Evolutionary conservation across 1,284 basidiomycete species (phyloP), one percentile per base, ranked within the genome.

Genomic region (Pseudozyma hubeiensis): DNA sequence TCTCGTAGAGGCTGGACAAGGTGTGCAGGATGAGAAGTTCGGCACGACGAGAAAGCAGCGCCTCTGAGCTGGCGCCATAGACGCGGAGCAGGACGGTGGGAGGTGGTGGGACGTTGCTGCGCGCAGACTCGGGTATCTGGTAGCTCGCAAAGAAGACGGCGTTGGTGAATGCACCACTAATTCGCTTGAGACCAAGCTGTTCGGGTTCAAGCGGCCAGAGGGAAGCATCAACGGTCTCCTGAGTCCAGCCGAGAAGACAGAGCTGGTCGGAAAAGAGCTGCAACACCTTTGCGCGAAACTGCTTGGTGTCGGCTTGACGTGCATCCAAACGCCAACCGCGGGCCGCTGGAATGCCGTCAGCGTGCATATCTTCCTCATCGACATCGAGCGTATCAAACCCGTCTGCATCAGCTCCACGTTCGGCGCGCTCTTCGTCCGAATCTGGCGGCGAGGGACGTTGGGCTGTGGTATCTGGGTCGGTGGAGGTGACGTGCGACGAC

Each of bases 71-170:
- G 30, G 58, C 57, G n/a, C 82, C 82, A 33, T 84, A 84, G 49
- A 84, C 79, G 11, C 82, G 77, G 39, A 84, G 69, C 8, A 84
- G 68, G 16, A 84, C 71, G 6, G 81, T 83, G 1, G 80, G 78
- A 7, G 80, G 80, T 17, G 55, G 35, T 17, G 47, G 7, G 19
- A 30, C 2, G 5, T n/a, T n/a, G 7, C 1, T 14, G 16, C 39
- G 35, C 19, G 63, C 41, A 8, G 50, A 13, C 5, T 54, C 53
- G 13, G 53, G 10, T 3, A 52, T 43, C 4, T 65, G 47, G 52
- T 83, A 83, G 56, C 77, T 75, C 10, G 81, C 82, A 48, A 84
- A 84, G 64, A 82, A 82, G 54, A 84, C 82, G 24, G 81, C 82
- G 41, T 84, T 84, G 19, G 81, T 79, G 37, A 82, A 67, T 5